Evolutionary conservation across 352 stramenopile genomes (phyloP).

Genomic region (Hyaloperonospora brassicae): DNA sequence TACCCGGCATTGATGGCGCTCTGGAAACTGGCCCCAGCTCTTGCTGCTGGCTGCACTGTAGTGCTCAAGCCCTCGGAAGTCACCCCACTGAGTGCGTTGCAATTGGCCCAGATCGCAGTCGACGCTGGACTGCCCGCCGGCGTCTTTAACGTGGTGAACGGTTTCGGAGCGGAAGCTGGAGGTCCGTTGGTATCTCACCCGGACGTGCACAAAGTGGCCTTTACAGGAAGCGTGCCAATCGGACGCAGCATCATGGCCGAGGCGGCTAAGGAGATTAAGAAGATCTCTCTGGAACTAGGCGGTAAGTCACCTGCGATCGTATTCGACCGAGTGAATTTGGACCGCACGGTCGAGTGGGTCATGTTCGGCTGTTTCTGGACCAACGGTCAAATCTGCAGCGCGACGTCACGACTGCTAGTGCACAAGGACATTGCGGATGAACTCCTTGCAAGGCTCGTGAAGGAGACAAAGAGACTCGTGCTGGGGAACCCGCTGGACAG

Average conservation of each 20-base stretch:
- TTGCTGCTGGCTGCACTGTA: constrained; percentile 90
- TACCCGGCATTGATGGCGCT: constrained; percentile 44
- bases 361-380: constrained; percentile 38
- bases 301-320: constrained; percentile 88
- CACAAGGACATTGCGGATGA: constrained; percentile 58
- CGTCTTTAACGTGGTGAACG: constrained; percentile 28
- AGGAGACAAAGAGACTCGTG: constrained; percentile 50
- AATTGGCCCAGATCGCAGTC: constrained; percentile 49
- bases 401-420: constrained; percentile 70
- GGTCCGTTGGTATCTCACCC: constrained; percentile 51
- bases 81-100: constrained; percentile 87
- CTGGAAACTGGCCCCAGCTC: constrained; percentile 77
- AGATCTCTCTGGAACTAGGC: constrained; percentile 36
- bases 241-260: constrained; percentile 19
- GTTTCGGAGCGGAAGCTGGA: constrained; percentile 54
- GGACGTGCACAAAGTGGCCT: constrained; percentile 27
- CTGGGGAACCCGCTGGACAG: constrained; percentile 50
- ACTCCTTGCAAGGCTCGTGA: constrained; percentile 42
- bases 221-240: constrained; percentile 19
- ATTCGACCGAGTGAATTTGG: constrained; percentile 59
- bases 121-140: constrained; percentile 55
- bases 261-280: constrained; percentile 23
- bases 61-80: constrained; percentile 60
- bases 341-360: constrained; percentile 76
- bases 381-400: constrained; percentile 75